Evolutionary conservation across 768 basidiomycete genomes (phyloP), one percentile per base, ranked within the genome.

Genomic region (Naganishia friedmannii): DNA sequence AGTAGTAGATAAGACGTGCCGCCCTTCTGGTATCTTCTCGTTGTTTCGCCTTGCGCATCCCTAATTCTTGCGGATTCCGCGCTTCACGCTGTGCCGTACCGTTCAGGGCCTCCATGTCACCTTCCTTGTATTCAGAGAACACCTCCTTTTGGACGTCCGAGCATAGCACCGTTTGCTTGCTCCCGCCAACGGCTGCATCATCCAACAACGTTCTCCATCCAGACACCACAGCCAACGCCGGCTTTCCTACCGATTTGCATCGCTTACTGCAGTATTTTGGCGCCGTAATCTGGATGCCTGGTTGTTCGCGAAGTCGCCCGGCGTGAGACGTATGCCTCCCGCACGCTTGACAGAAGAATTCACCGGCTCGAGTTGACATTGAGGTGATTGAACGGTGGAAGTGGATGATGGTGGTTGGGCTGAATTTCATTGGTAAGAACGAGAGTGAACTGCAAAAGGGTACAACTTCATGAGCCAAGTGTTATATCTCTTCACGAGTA

Each of bases 291-390:
- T 45, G 39, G 23, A 42, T 5, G 4, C 29, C 46, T 19, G 34
- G 12, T 34, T 54, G 53, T 29, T 51, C 31, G 1, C 53, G 53
- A 26, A 29, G 56, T 34, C 31, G 21, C n/a, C 45, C 55, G 31
- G 46, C 32, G 29, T 69, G 68, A 17, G 69, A 70, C 6, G 69
- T 70, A 42, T 70, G 69, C 45, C 69, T 45, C 8, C 69, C 69
- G 42, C 69, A 70, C 23, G 69, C 28, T 15, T 70, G 69, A 39
- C 69, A 70, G 53, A 51, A 70, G 42, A 70, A 70, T 23, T 66
- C 65, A 19, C 34, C 57, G 23, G n/a, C 32, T 39, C 42, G 60
- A 46, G 60, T 26, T 12, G 42, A 42, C n/a, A 34, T 58, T 32
- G 34, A 39, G 37, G 21, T 32, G 57, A 37, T 37, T 39, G 57